phyloP scores from a whole-genome alignment of 2,329 filamentous ascomycete species.

The Mycosphaerella sp. region DNA sequence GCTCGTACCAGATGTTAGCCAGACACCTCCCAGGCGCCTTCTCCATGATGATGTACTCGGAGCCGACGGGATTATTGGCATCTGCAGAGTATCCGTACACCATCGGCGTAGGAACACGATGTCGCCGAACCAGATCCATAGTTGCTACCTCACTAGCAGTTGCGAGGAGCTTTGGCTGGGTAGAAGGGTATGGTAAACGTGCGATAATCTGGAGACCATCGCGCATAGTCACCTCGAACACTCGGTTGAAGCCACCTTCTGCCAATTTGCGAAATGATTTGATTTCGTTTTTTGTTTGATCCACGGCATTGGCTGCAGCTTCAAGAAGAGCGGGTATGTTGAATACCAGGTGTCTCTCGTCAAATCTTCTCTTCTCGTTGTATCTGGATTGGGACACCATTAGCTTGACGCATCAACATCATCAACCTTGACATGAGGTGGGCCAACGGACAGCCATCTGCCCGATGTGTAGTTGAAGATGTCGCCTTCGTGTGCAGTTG shows the following conservation, averaged over 20 bases:
- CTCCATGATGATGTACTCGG: constrained; percentile 28
- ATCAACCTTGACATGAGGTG: no score
- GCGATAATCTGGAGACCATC: constrained; percentile 26
- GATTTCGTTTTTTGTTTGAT: constrained; percentile 6
- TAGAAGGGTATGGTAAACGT: constrained; percentile 24
- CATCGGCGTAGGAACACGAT: constrained; percentile 21
- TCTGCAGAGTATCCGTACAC: constrained; percentile 20
- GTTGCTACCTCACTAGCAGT: constrained; percentile 30
- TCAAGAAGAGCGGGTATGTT: constrained; percentile 13
- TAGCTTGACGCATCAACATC: neutral
- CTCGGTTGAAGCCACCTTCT: constrained; percentile 26
- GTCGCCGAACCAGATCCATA: constrained; percentile 20
- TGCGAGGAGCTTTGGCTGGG: constrained; percentile 18
- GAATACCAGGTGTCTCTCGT: constrained; percentile 16
- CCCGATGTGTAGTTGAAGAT: constrained; percentile 20
- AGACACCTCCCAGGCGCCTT: constrained; percentile 18
- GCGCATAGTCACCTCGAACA: constrained; percentile 22
- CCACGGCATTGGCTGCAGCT: constrained; percentile 11
- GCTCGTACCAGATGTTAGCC: constrained; percentile 22
- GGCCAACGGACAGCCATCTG: constrained; percentile 18
- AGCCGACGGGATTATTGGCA: constrained; percentile 15
- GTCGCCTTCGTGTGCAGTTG: neutral
- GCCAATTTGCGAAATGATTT: constrained; percentile 19
- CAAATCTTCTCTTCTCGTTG: constrained; percentile 19
- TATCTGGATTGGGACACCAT: constrained; percentile 8